Conservation (phyloP, 164 flowering plant genomes). For the Nymphaea thermarum region DNA sequence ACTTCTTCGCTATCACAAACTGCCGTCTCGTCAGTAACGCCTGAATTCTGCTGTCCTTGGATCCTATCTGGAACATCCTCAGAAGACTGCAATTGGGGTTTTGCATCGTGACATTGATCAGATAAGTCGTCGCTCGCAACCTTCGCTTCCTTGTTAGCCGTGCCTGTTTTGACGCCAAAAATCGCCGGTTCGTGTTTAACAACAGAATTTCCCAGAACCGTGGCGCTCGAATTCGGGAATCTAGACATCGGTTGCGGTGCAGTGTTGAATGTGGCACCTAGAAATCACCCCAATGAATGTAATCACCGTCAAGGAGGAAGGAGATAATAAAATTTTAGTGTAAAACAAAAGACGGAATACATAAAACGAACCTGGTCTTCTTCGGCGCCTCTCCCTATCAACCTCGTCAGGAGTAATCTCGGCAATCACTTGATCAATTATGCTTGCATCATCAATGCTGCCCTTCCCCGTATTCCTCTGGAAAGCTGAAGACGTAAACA, state of each 20-base stretch:
- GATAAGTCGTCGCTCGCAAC: not conserved
- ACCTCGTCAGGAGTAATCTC: constrained; percentile 85
- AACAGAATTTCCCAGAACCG: not conserved
- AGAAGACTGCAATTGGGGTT: constrained; percentile 1
- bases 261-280: not conserved
- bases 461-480: constrained; percentile 46
- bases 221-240: not conserved
- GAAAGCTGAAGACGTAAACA: constrained; percentile 75
- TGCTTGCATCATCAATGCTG: constrained; percentile 19
- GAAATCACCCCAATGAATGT: too few relatives aligned
- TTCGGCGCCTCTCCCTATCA: constrained; percentile 65
- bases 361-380: constrained; percentile 15
- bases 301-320: too few relatives aligned
- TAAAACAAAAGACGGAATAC: not conserved
- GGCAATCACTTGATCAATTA: constrained; percentile 84
- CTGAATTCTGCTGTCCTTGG: constrained; percentile 3
- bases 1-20: not conserved
- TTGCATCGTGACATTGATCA: constrained; percentile 17
- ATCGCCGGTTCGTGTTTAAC: not conserved
- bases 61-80: constrained; percentile 6
- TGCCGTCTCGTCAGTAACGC: not conserved
- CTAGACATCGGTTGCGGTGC: not conserved
- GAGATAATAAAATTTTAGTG: too few relatives aligned
- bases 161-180: not conserved
- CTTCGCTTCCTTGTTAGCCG: not conserved